These are phyloP conservation scores for Cucumis cinereus DNA, from an alignment of 306 rosid genomes.

Conservation along the genomic window DNA sequence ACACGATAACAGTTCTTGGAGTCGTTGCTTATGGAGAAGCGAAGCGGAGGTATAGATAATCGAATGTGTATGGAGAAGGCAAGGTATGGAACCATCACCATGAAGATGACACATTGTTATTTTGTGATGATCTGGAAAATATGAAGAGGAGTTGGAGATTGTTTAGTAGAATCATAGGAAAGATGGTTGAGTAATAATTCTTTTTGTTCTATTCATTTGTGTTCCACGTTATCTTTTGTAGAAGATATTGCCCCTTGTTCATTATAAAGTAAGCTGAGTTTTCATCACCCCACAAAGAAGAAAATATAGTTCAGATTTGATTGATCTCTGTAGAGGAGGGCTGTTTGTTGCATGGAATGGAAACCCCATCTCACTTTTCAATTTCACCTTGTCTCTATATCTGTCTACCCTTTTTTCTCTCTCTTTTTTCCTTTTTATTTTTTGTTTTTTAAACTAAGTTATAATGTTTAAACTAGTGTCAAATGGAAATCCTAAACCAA, in stretches of 20 bases:
- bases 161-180: neutral
- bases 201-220: neutral
- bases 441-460: too few relatives aligned
- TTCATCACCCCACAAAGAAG: neutral
- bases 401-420: neutral
- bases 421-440: neutral
- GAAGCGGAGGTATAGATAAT: conserved; percentile 72
- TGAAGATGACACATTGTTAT: neutral
- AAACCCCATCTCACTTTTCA: neutral
- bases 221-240: neutral
- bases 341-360: neutral
- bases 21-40: conserved; percentile 91
- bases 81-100: neutral
- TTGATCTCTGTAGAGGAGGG: neutral
- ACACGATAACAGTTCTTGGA: conserved; percentile 63
- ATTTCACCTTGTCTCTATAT: neutral
- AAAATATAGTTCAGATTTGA: neutral
- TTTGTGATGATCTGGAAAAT: neutral
- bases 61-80: neutral
- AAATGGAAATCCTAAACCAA: neutral
- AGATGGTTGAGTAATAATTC: neutral
- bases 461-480: neutral
- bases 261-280: neutral
- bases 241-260: conserved; percentile 3
- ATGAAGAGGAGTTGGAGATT: neutral